phyloP scores from a whole-genome alignment of 306 rosid species.

The Inga leiocalycina region DNA sequence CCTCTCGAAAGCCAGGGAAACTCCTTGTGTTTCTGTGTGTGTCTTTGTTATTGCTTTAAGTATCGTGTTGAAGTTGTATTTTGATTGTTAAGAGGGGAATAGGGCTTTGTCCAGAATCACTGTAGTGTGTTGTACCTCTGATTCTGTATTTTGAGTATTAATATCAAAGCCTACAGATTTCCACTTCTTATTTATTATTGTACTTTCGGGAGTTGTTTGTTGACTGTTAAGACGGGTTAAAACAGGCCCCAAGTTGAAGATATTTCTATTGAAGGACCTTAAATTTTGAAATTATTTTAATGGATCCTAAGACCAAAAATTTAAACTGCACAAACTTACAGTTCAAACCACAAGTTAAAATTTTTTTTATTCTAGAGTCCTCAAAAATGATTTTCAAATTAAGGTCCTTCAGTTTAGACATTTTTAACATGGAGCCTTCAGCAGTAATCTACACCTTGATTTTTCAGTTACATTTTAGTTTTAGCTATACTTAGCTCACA shows the following conservation, averaged over 20 bases:
- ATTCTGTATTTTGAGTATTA: too few relatives aligned
- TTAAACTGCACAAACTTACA: not conserved
- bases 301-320: not conserved
- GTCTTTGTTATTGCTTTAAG: too few relatives aligned
- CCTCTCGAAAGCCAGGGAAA: too few relatives aligned
- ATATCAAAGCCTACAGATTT: too few relatives aligned
- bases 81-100: too few relatives aligned
- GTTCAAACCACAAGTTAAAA: not conserved
- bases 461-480: slow-evolving; percentile 9
- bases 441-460: not conserved
- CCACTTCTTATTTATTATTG: too few relatives aligned
- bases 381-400: not conserved
- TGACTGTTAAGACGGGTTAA: too few relatives aligned
- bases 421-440: not conserved
- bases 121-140: too few relatives aligned
- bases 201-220: too few relatives aligned
- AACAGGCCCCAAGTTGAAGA: not conserved
- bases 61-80: too few relatives aligned
- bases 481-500: slow-evolving; percentile 9
- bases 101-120: too few relatives aligned
- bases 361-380: not conserved
- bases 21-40: too few relatives aligned
- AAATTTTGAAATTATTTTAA: not conserved
- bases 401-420: not conserved
- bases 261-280: not conserved